These are phyloP conservation scores for Phytophthora idaei DNA, from an alignment of 352 stramenopile species.

Conservation along the genomic window DNA sequence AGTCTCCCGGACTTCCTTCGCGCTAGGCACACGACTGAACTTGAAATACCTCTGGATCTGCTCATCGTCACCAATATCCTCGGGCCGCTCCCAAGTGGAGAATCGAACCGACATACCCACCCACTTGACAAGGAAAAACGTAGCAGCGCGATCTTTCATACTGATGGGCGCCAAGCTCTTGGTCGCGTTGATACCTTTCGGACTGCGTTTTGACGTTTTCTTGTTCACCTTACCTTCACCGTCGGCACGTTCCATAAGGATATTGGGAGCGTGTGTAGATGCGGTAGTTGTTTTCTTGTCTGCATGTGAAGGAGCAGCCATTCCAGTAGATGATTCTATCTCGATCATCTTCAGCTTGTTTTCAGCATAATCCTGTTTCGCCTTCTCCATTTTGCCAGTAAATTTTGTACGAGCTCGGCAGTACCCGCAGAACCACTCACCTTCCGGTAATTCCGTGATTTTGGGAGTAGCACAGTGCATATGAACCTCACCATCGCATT, in stretches of 20 bases:
- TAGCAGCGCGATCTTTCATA: conserved; percentile 52
- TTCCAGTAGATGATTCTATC: conserved; percentile 2
- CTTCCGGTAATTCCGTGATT: conserved; percentile 72
- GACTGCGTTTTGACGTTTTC: conserved; percentile 40
- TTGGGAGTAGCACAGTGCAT: conserved; percentile 82
- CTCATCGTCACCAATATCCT: conserved; percentile 90
- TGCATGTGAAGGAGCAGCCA: not conserved
- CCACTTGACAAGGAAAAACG: conserved; percentile 91
- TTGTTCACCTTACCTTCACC: conserved; percentile 83
- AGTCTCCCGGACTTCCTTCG: conserved; percentile 82
- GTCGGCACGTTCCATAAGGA: conserved; percentile 52
- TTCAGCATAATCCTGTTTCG: conserved; percentile 13
- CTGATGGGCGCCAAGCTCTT: conserved; percentile 34
- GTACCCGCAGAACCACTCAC: conserved; percentile 85
- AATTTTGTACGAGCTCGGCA: conserved; percentile 65
- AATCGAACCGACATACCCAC: conserved; percentile 83
- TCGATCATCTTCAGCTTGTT: conserved; percentile 14
- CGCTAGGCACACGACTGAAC: conserved; percentile 80
- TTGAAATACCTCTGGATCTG: conserved; percentile 92
- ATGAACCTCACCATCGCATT: conserved; percentile 89
- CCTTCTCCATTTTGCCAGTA: conserved; percentile 40
- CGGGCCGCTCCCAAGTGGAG: conserved; percentile 87
- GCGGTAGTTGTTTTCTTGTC: conserved; percentile 10
- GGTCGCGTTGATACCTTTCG: conserved; percentile 29
- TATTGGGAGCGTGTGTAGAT: conserved; percentile 44